A percentile compares a stretch with the other conserved stretches of the same genome.
Conservation (phyloP, 345 rosid genomes). For the Isatis tinctoria region DNA sequence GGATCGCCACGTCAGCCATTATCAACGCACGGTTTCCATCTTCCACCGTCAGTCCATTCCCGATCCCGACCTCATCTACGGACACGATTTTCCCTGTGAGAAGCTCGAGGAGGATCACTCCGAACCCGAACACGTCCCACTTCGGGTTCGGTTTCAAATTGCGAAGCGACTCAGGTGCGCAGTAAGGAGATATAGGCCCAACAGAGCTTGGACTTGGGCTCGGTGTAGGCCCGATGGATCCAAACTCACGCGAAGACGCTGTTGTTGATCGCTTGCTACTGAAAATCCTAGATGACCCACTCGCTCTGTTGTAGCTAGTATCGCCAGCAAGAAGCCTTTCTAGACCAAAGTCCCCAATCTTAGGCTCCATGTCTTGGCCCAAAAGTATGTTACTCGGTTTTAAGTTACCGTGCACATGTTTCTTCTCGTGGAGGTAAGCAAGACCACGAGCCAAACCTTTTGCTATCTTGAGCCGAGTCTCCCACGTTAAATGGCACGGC, state of each 20-base stretch:
- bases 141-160: slow-evolving; percentile 80
- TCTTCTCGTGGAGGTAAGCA: slow-evolving; percentile 78
- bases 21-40: slow-evolving; percentile 59
- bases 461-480: slow-evolving; percentile 73
- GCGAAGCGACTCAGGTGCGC: slow-evolving; percentile 79
- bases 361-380: slow-evolving; percentile 69
- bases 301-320: slow-evolving; percentile 55
- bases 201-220: slow-evolving; percentile 46
- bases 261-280: slow-evolving; percentile 76
- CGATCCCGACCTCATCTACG: slow-evolving; percentile 76
- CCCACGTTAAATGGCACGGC: slow-evolving; percentile 83
- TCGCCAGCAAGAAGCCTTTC: slow-evolving; percentile 65
- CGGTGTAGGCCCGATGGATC: slow-evolving; percentile 76
- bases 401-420: slow-evolving; percentile 81
- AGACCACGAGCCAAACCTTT: slow-evolving; percentile 88
- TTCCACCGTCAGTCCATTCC: slow-evolving; percentile 62
- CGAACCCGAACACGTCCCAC: slow-evolving; percentile 89
- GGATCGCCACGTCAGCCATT: slow-evolving; percentile 65
- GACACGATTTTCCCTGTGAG: slow-evolving; percentile 62
- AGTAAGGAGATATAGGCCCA: slow-evolving; percentile 56
- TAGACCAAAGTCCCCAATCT: slow-evolving; percentile 83
- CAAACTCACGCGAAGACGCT: slow-evolving; percentile 45
- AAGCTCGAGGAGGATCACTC: slow-evolving; percentile 71
- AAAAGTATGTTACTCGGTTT: slow-evolving; percentile 83
- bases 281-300: slow-evolving; percentile 62